Conservation (phyloP, 1,284 basidiomycete species). For the Naganishia sp. region DNA sequence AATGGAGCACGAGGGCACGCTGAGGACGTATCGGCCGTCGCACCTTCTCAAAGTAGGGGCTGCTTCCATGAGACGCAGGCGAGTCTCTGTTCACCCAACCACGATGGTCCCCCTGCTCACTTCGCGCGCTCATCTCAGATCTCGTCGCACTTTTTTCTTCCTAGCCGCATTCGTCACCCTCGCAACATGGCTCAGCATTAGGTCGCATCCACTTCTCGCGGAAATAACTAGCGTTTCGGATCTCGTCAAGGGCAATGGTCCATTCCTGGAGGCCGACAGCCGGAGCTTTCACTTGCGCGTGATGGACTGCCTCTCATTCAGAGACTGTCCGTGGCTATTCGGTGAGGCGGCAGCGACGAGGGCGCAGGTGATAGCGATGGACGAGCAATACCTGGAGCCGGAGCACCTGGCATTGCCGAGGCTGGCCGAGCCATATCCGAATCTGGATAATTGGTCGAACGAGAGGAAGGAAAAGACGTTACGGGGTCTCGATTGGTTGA, state of each 20-base stretch:
- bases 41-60: not conserved
- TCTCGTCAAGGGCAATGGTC: not conserved
- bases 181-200: not conserved
- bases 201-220: not conserved
- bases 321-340: slow-evolving; percentile 5
- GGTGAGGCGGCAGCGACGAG: not conserved
- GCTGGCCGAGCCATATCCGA: slow-evolving; percentile 2
- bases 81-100: not conserved
- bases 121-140: not conserved
- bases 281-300: not conserved
- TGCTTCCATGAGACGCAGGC: not conserved
- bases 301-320: slow-evolving; percentile 10
- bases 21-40: no score
- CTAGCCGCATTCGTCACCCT: not conserved
- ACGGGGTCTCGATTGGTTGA: slow-evolving; percentile 7
- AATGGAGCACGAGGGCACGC: not conserved
- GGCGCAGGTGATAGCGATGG: not conserved
- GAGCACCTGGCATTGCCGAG: slow-evolving; percentile 13
- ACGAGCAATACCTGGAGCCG: slow-evolving; percentile 5
- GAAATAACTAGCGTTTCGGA: not conserved
- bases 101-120: not conserved
- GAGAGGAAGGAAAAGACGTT: slow-evolving; percentile 9
- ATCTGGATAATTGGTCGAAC: not conserved
- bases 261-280: not conserved
- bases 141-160: slow-evolving; percentile 2